Base-by-base conservation (phyloP, 768 basidiomycete genomes). In the Tubosaeta sp. region DNA sequence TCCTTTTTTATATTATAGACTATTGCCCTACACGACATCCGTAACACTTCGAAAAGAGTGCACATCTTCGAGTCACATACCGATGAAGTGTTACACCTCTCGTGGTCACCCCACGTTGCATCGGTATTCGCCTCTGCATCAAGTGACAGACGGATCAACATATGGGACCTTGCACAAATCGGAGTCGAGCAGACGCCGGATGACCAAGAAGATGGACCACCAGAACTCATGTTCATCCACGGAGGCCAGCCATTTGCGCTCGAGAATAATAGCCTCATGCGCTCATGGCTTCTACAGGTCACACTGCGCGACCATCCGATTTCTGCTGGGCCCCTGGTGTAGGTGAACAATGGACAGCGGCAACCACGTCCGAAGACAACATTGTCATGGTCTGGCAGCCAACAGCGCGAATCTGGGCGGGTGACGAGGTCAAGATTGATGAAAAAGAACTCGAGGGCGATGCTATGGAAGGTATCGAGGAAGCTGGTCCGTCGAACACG, bases 381-480 rank as follows among this genome's bases (percentile, higher is more conserved):
- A 84, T 97, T 22, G 80, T 92, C 39, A 95, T 95, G 91, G 83
- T 95, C 6, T 99, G 97, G 97, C 91, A 94, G 65, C 95, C 95
- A 14, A 92, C 89, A 16, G 88, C 91, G 80, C 88, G 91, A 19
- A 85, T 97, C 31, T 95, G 91, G 84, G 90, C 91, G 3, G 91
- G 90, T 3, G 95, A 93, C 48, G 88, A 86, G 59, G 83, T 93
- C 52, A 87, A 83, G 61, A 78, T 95, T 29, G 84, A 91, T 52
- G 86, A 88, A 56, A 86, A 85, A 67, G 91, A 95, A 64, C 74
- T 97, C 50, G 94, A 95, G 66, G 75, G 75, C 42, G 86, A 88
- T 55, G 76, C 79, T 11, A 90, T 90, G 88, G 81, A 91, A 61
- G 88, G 85, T 25, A 62, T 88, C 5, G 88, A 89, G 67, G 51